Evolutionary conservation across 345 rosid genomes (phyloP).

Genomic region (Hibiscus tridactylites): DNA sequence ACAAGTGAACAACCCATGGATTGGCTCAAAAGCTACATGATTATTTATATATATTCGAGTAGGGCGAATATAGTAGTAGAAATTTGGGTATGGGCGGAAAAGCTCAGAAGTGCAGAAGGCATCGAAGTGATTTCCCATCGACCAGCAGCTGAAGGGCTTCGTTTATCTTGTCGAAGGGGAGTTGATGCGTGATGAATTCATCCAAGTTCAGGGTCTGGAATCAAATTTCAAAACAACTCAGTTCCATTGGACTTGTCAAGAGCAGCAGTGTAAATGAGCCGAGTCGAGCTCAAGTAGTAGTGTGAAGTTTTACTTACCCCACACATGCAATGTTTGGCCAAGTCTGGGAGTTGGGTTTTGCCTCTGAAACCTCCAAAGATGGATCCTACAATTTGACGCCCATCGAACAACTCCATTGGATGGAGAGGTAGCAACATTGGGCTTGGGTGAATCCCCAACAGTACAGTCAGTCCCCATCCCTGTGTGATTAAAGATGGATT

Average conservation of each 20-base stretch:
- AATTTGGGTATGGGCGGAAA: background rate
- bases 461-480: constrained; percentile 7
- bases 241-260: no score
- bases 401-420: constrained; percentile 8
- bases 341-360: constrained; percentile 1
- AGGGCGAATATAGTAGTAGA: background rate
- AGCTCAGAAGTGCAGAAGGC: constrained; percentile 7
- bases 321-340: background rate
- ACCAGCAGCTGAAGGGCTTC: constrained; percentile 7
- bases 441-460: constrained; percentile 4
- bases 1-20: background rate
- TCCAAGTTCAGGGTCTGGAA: constrained; percentile 11
- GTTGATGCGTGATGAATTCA: constrained; percentile 7
- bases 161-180: constrained; percentile 9
- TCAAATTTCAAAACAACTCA: background rate
- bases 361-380: constrained; percentile 13
- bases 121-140: constrained; percentile 6
- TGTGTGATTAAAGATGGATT: no score
- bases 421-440: constrained; percentile 4
- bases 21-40: background rate
- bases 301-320: no score
- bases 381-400: constrained; percentile 4
- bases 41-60: background rate
- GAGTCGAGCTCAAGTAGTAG: no score
- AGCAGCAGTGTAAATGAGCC: background rate